Evolutionary conservation across 192 early-diverging fungal genomes (phyloP), one percentile per base, ranked within the genome.

Genomic region (Chytriomyces sp.): DNA sequence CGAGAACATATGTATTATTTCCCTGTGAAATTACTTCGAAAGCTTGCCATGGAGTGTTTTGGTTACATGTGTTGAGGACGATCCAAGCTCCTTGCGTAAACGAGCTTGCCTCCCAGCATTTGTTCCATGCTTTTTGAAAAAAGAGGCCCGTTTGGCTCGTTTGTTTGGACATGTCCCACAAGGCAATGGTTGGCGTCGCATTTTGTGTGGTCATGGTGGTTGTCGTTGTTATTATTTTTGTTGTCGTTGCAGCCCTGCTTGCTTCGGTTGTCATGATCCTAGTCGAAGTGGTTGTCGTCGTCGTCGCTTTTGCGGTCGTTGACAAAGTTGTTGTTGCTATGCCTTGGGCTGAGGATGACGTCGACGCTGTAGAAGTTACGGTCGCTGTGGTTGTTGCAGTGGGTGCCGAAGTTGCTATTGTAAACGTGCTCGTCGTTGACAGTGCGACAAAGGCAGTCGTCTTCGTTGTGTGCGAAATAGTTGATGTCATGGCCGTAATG

Each of bases 101-200:
- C 30, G 64, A 41, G 25, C 41, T 49, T 6, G 64, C 64, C 8
- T 66, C 64, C 64, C 64, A 66, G 64, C 64, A 66, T 49, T 49
- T 49, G 44, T 49, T 49, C 44, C 44, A 49, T 49, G 44, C 14
- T 22, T 49, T 49, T 49, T 49, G 44, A 22, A 49, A 49, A 49
- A 49, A 22, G 14, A 49, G 22, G 22, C 44, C 44, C 1, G 44
- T 49, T 49, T 49, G 44, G 44, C 44, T 49, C 22, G 44, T 49
- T 49, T 49, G 14, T 22, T 3, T 22, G 22, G 44, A 49, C 44
- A 49, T n/a, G 22, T 49, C 44, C 44, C 44, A 49, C 14, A 49
- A 22, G 17, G 44, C 44, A 22, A 49, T 49, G 14, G 2, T 49
- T 49, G 44, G 44, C 22, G 44, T 49, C 22, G 17, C 44, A 14